A percentile compares a stretch with the other conserved stretches of the same genome.
These are phyloP conservation scores for Platanus orientalis DNA, from an alignment of 164 flowering plant genomes.

Conservation along the genomic window DNA sequence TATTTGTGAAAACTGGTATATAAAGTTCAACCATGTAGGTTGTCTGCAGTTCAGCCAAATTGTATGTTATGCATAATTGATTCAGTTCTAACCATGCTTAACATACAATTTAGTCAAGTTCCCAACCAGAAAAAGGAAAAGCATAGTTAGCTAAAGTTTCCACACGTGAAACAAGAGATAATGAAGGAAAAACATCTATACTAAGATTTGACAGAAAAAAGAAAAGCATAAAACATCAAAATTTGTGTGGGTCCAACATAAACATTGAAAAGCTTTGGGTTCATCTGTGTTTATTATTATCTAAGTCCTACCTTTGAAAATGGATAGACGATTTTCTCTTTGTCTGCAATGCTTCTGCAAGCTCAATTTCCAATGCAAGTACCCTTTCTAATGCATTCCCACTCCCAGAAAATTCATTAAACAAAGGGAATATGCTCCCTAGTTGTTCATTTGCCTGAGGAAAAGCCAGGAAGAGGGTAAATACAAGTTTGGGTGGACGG, in stretches of 20 bases:
- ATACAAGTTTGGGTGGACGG: background rate
- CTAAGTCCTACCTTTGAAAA: conserved; percentile 68
- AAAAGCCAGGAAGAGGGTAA: conserved; percentile 1
- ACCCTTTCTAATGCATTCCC: conserved; percentile 88
- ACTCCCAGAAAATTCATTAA: conserved; percentile 46
- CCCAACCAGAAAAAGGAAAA: background rate
- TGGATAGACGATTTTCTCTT: conserved; percentile 56
- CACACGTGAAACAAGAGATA: too few species aligned
- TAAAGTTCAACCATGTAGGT: too few species aligned
- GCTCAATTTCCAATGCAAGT: conserved; percentile 89
- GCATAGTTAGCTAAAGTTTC: background rate
- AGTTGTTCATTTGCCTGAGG: conserved; percentile 70
- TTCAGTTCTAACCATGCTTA: too few species aligned
- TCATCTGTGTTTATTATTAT: background rate
- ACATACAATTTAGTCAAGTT: too few species aligned
- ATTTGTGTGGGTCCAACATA: background rate
- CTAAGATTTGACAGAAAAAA: too few species aligned
- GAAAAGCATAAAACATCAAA: background rate
- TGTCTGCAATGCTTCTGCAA: conserved; percentile 76
- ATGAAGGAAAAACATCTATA: background rate
- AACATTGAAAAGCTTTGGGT: background rate
- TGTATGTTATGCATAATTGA: too few species aligned
- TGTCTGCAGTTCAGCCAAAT: too few species aligned
- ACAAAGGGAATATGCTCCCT: conserved; percentile 57
- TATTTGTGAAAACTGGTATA: too few species aligned